Percentiles rank a stretch among this genome's conserved stretches.
phyloP scores from a whole-genome alignment of 345 rosid species.

The Heritiera littoralis region DNA sequence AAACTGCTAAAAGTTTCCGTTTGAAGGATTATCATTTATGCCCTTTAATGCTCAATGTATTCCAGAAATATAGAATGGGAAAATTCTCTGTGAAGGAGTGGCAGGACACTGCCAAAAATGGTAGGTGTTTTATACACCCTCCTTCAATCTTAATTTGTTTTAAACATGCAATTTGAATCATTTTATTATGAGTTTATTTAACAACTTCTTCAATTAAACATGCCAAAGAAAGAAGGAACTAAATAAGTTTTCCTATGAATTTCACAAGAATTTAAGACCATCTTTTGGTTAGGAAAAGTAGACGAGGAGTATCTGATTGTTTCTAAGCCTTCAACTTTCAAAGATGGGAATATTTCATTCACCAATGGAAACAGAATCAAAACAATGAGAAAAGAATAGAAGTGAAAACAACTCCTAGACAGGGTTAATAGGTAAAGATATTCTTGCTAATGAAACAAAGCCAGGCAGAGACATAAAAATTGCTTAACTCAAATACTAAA shows the following conservation, averaged over 20 bases:
- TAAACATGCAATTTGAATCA: neutral
- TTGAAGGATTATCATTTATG: neutral
- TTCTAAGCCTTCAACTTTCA: neutral
- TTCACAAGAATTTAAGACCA: neutral
- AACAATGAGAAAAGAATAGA: neutral
- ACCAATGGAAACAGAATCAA: neutral
- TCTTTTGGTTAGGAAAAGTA: neutral
- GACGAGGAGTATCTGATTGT: neutral
- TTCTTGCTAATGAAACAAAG: neutral
- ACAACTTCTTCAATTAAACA: neutral
- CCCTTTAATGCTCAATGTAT: conserved; percentile 4
- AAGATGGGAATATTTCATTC: neutral
- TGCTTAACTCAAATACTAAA: neutral
- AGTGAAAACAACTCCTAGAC: neutral
- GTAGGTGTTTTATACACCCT: conserved; percentile 13
- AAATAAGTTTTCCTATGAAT: neutral
- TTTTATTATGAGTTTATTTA: neutral
- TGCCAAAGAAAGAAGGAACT: neutral
- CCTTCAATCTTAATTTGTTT: neutral
- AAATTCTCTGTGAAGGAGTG: neutral
- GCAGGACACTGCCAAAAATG: neutral
- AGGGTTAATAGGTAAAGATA: neutral
- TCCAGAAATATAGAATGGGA: conserved; percentile 37
- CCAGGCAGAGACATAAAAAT: neutral
- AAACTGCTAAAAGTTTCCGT: neutral